These are phyloP conservation scores for Erythrophleum ivorense DNA, from an alignment of 331 rosid genomes.

Conservation along the genomic window DNA sequence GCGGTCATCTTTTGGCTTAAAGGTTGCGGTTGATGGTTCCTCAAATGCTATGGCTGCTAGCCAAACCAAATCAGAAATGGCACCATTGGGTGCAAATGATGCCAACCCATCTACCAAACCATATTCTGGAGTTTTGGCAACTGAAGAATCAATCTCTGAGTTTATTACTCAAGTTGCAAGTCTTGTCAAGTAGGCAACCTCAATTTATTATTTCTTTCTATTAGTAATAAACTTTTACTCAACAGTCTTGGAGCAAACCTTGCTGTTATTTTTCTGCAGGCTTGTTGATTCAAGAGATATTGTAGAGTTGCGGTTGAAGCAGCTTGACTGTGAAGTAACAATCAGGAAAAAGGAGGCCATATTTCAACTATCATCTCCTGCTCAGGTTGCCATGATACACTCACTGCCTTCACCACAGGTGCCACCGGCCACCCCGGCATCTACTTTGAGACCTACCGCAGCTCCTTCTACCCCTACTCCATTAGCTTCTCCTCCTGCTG, in stretches of 20 bases:
- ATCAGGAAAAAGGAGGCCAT: constrained; percentile 81
- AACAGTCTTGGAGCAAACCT: constrained; percentile 31
- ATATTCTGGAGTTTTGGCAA: constrained; percentile 55
- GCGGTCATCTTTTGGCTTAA: constrained; percentile 53
- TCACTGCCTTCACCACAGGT: constrained; percentile 36
- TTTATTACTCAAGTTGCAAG: constrained; percentile 72
- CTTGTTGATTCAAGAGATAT: constrained; percentile 92
- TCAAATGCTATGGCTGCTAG: constrained; percentile 47
- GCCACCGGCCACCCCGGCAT: constrained; percentile 29
- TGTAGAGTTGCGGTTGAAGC: constrained; percentile 73
- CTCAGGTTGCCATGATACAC: constrained; percentile 47
- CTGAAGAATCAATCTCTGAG: constrained; percentile 67
- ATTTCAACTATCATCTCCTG: constrained; percentile 56
- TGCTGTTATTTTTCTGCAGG: constrained; percentile 48
- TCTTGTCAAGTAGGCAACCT: constrained; percentile 68
- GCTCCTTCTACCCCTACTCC: constrained; percentile 37
- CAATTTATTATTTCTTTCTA: neutral
- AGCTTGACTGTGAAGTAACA: constrained; percentile 65
- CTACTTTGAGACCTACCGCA: constrained; percentile 35
- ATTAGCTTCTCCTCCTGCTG: constrained; percentile 51
- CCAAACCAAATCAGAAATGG: constrained; percentile 48
- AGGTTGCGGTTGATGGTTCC: constrained; percentile 66
- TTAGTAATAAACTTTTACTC: neutral
- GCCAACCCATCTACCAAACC: constrained; percentile 37
- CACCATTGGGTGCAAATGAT: constrained; percentile 41